Evolutionary conservation across 768 basidiomycete genomes (phyloP), one percentile per base, ranked within the genome.

Genomic region (Tubosaeta brunneosetosa): DNA sequence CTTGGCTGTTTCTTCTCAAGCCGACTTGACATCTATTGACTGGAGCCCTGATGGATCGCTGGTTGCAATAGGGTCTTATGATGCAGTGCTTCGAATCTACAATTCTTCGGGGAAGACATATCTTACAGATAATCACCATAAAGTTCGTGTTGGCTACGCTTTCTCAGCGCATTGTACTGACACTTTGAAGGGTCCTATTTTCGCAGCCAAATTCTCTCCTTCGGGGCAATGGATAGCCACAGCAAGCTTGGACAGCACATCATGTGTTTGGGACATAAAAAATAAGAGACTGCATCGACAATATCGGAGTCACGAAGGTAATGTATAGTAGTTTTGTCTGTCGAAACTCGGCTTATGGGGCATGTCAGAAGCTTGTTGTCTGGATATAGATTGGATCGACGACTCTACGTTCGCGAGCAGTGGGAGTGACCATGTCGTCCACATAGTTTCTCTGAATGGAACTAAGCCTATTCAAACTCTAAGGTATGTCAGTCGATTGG

Each of bases 341-440:
- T 22, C 44, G 29, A 36, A 46, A 36, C 19, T 33, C 40, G 26
- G 32, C 47, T 61, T 49, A 58, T 49, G 33, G 50, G 40, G 47
- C 25, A 45, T 54, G 59, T 36, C 58, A 55, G 60, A 66, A 86
- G 88, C 83, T 64, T 88, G 86, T 61, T 90, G 88, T 66, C 67
- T 92, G 61, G 90, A 92, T 61, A 78, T 87, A 11, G 88, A 88
- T 51, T 92, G 90, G 90, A 57, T 91, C 16, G 78, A 81, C 49
- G 83, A 88, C 16, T 75, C 77, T 19, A 78, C 77, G 3, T 91
- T 91, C 58, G 86, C 80, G 26, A 88, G 81, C 46, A 85, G 84
- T 60, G 86, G 88, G 36, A 84, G 86, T 16, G 88, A 91, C 65
- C 73, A 74, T 36, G 64, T 75, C 19, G 79, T 90, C 41, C 77